Evolutionary conservation across 177 flowering plant species (phyloP).

Genomic region (Vitis hybrid): DNA sequence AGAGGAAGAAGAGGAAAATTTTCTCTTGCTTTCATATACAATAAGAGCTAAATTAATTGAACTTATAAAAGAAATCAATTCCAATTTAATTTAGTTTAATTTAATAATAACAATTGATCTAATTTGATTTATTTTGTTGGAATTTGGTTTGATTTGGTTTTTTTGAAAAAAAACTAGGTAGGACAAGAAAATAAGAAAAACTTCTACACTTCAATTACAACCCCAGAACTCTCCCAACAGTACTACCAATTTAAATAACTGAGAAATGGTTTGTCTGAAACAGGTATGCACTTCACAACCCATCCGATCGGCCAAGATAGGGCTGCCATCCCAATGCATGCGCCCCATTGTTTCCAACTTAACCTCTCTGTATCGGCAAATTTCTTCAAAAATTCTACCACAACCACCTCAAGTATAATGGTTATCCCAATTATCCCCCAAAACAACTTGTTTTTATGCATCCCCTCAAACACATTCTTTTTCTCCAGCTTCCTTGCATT

Average conservation of each 20-base stretch:
- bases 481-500: constrained; percentile 55
- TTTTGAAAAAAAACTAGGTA: too few relatives aligned
- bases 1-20: not conserved
- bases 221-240: too few relatives aligned
- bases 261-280: constrained; percentile 35
- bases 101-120: too few relatives aligned
- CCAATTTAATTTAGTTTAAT: too few relatives aligned
- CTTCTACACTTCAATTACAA: too few relatives aligned
- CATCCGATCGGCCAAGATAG: constrained; percentile 51
- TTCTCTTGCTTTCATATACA: too few relatives aligned
- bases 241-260: constrained; percentile 23
- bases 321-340: constrained; percentile 38
- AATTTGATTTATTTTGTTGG: too few relatives aligned
- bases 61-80: too few relatives aligned
- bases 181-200: too few relatives aligned
- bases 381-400: constrained; percentile 53
- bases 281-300: constrained; percentile 44
- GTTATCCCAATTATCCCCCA: constrained; percentile 43
- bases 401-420: constrained; percentile 45
- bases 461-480: constrained; percentile 51
- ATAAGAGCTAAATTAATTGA: too few relatives aligned
- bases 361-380: constrained; percentile 53
- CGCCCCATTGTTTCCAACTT: constrained; percentile 51
- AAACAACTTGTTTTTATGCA: constrained; percentile 43
- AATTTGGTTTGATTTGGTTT: too few relatives aligned